Conservation (phyloP, 2,329 filamentous ascomycete species). For the Simplicillium sp. region DNA sequence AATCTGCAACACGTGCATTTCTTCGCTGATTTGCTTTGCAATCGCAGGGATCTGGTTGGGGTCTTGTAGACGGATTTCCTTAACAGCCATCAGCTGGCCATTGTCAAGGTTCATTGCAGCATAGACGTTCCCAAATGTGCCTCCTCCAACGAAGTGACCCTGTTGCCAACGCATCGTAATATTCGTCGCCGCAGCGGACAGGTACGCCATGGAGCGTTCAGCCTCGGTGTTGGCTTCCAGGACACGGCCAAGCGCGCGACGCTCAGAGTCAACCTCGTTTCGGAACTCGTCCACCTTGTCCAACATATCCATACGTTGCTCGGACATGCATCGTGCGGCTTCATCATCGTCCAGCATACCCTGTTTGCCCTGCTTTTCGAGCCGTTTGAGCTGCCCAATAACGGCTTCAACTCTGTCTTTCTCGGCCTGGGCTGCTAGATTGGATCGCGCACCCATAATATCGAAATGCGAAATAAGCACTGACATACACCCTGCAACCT, state of each 20-base stretch:
- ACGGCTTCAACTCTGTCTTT: conserved; percentile 78
- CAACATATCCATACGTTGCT: conserved; percentile 66
- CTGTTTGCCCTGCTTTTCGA: conserved; percentile 72
- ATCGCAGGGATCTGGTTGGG: conserved; percentile 93
- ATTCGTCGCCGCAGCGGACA: conserved; percentile 90
- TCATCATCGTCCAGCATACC: conserved; percentile 72
- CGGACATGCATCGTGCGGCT: conserved; percentile 62
- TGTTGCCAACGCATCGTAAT: conserved; percentile 96
- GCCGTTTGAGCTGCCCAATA: conserved; percentile 63
- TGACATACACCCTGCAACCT: conserved; percentile 96
- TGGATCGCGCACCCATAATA: conserved; percentile 95
- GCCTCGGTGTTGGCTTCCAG: conserved; percentile 93
- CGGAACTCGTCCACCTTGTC: conserved; percentile 68
- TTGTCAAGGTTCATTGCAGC: conserved; percentile 95
- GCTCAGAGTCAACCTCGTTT: conserved; percentile 71
- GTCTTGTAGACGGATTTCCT: conserved; percentile 95
- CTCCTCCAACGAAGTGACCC: conserved; percentile 94
- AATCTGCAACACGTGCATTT: conserved; percentile 93
- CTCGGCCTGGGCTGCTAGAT: conserved; percentile 85
- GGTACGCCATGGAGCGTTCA: conserved; percentile 84
- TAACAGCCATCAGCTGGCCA: conserved; percentile 94
- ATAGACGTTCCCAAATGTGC: conserved; percentile 96
- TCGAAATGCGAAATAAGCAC: conserved; percentile 97
- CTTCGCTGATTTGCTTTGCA: conserved; percentile 86
- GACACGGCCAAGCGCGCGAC: conserved; percentile 80